These are phyloP conservation scores for Stephanodiscus triporus DNA, from an alignment of 108 stramenopile genomes.

Conservation along the genomic window DNA sequence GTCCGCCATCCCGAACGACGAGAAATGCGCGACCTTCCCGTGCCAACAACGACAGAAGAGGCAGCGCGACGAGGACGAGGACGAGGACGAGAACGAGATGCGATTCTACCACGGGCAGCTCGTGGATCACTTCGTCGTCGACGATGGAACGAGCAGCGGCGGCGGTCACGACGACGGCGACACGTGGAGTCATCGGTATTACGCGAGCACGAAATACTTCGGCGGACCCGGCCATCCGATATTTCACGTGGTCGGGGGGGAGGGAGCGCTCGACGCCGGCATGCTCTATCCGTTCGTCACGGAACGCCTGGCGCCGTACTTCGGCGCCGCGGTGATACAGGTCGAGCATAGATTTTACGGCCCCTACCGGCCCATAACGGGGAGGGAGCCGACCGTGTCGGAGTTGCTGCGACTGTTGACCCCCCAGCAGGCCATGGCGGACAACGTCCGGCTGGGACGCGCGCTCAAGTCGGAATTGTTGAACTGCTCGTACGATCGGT, in stretches of 20 bases:
- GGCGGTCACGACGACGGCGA: slow-evolving; percentile 25
- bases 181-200: slow-evolving; percentile 74
- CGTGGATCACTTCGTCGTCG: slow-evolving; percentile 59
- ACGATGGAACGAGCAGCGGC: slow-evolving; percentile 20
- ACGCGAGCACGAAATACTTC: slow-evolving; percentile 51
- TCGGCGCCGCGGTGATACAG: slow-evolving; percentile 68
- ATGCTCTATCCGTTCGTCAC: slow-evolving; percentile 78
- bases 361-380: slow-evolving; percentile 56
- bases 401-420: slow-evolving; percentile 51
- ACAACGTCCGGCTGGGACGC: slow-evolving; percentile 34
- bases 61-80: too few species aligned
- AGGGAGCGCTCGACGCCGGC: slow-evolving; percentile 60
- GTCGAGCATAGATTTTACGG: slow-evolving; percentile 91
- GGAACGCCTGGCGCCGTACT: slow-evolving; percentile 62
- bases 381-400: slow-evolving; percentile 26
- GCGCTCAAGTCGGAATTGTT: slow-evolving; percentile 39
- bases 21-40: too few species aligned
- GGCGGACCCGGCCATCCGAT: slow-evolving; percentile 78
- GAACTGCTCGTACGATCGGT: slow-evolving; percentile 51
- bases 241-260: slow-evolving; percentile 77
- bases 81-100: too few species aligned
- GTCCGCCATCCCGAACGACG: too few species aligned
- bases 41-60: too few species aligned
- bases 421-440: slow-evolving; percentile 70
- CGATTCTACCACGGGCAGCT: slow-evolving; percentile 63